Percentiles rank a stretch among this genome's conserved stretches.
These are phyloP conservation scores for Termitomyces sp. DNA, from an alignment of 768 basidiomycete genomes.

Conservation along the genomic window DNA sequence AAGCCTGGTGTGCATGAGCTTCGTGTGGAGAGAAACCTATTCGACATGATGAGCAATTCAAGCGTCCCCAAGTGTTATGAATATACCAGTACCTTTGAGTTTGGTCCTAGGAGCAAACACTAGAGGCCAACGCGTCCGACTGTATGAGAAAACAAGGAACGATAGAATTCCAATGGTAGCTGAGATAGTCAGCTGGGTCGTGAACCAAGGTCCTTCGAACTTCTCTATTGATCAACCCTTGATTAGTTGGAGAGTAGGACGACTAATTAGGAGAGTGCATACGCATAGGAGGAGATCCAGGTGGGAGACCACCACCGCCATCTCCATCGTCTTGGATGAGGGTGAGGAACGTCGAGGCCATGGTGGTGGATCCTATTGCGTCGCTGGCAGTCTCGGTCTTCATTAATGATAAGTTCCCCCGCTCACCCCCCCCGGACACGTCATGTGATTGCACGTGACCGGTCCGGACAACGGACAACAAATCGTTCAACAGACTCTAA, in stretches of 20 bases:
- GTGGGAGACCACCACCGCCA: constrained; percentile 33
- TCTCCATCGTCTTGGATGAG: constrained; percentile 26
- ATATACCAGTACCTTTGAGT: constrained; percentile 66
- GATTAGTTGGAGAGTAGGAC: not conserved
- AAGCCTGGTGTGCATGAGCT: constrained; percentile 79
- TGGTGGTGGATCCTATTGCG: no score
- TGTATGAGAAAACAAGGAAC: constrained; percentile 87
- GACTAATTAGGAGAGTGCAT: not conserved
- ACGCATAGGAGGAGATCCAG: constrained; percentile 28
- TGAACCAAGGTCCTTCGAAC: constrained; percentile 95
- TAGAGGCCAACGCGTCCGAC: constrained; percentile 83
- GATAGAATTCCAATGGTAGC: constrained; percentile 71
- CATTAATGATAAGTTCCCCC: no score
- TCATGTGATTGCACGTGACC: no score
- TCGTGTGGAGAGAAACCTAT: constrained; percentile 92
- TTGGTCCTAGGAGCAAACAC: constrained; percentile 92
- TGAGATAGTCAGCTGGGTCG: constrained; percentile 83
- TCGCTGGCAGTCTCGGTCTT: no score
- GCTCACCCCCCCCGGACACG: no score
- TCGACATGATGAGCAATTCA: constrained; percentile 2
- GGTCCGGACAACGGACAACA: not conserved
- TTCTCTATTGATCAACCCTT: constrained; percentile 42
- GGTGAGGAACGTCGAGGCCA: constrained; percentile 14
- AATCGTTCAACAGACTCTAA: no score
- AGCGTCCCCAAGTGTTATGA: constrained; percentile 5